Evolutionary conservation across 148 eudicot genomes (phyloP).

Genomic region (Chenopodium quinoa): DNA sequence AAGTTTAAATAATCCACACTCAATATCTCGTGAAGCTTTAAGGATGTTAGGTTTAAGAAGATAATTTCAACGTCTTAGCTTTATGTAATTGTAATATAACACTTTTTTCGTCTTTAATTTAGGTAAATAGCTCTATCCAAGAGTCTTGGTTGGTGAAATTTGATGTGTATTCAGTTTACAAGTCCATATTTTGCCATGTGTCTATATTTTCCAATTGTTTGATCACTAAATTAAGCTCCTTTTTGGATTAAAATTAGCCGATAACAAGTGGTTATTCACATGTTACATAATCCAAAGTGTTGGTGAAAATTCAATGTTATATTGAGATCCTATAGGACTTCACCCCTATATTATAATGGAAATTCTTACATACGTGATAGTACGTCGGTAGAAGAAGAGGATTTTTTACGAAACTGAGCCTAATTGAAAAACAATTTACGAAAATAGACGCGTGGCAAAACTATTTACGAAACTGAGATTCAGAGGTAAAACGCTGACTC

Average conservation of each 20-base stretch:
- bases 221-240: not conserved
- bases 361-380: too few species aligned
- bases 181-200: slow-evolving; percentile 13
- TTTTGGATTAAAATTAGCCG: not conserved
- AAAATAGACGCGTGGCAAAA: too few species aligned
- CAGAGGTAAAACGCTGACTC: too few species aligned
- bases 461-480: too few species aligned
- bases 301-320: not conserved
- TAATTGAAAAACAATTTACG: too few species aligned
- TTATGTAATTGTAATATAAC: too few species aligned
- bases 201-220: not conserved
- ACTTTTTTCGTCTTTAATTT: not conserved
- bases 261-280: slow-evolving; percentile 13
- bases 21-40: slow-evolving; percentile 10
- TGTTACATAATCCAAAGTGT: slow-evolving; percentile 3
- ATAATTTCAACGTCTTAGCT: not conserved
- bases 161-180: not conserved
- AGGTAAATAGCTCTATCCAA: slow-evolving; percentile 1
- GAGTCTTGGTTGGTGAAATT: not conserved
- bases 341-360: too few species aligned
- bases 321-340: not conserved
- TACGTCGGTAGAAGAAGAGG: too few species aligned
- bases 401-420: too few species aligned
- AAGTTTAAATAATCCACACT: not conserved
- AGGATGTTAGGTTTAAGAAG: not conserved